Conservation (phyloP, 306 rosid genomes). For the Carpinus fangiana region DNA sequence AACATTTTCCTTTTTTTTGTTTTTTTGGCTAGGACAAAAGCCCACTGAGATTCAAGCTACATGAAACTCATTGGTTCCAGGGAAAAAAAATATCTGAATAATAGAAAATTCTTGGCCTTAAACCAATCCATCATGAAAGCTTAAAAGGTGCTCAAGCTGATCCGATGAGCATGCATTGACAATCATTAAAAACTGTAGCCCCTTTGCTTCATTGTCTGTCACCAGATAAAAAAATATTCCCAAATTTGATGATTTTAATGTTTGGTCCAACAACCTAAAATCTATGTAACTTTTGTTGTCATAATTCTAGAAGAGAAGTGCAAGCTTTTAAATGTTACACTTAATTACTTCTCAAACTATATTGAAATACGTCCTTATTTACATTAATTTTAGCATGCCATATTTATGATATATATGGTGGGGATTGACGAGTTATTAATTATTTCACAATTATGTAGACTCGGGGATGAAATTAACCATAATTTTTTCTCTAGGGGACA, state of each 20-base stretch:
- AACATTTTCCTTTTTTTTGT: too few relatives aligned
- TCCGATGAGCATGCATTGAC: neutral
- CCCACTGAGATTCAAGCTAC: neutral
- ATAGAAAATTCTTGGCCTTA: too few relatives aligned
- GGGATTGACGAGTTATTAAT: neutral
- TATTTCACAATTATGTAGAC: too few relatives aligned
- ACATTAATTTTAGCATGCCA: neutral
- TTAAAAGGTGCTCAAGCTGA: neutral
- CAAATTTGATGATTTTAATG: neutral
- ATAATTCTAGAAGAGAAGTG: neutral
- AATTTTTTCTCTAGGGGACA: too few relatives aligned
- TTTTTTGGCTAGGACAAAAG: neutral
- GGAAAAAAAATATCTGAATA: too few relatives aligned
- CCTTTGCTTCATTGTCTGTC: too few relatives aligned
- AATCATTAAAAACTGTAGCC: too few relatives aligned
- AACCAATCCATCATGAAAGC: neutral
- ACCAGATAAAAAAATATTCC: too few relatives aligned
- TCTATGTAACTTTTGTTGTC: too few relatives aligned
- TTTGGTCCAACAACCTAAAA: constrained; percentile 2
- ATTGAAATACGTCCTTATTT: neutral
- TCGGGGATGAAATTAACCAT: too few relatives aligned
- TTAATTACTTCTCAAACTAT: too few relatives aligned
- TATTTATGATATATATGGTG: neutral
- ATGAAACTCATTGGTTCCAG: too few relatives aligned
- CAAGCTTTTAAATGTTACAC: neutral